Base-by-base conservation (phyloP, 2,329 filamentous ascomycete genomes). In the Epichloe uncinata region DNA sequence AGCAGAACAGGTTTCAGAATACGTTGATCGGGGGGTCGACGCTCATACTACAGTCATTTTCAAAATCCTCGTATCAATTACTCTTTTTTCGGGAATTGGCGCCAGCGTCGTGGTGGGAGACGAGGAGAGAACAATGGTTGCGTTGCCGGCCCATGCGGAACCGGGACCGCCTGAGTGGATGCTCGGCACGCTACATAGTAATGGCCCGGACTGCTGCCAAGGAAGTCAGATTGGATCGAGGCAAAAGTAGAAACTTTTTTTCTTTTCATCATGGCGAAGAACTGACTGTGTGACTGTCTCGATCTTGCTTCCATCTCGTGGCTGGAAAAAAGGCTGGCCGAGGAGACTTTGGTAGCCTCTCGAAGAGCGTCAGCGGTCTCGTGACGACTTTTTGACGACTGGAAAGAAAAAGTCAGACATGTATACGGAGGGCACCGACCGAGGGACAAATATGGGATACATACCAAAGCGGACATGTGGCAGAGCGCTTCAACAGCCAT, bases 391-490 rank as follows among this genome's bases (percentile, higher is more conserved):
- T 43, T 13, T 35, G n/a, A 8, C 47, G 50, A 16, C 50, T 49
- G 20, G 9, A 30, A 30, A 11, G 30, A 30, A 30, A 3, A 11
- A 30, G 4, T 30, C 30, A 30, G 30, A 11, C 30, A 30, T 30
- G 9, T 30, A 4, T 11, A 30, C 30, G 30, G 30, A 30, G 30
- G 30, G 3, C 30, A 11, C 8, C 30, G 8, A 9, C 30, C 30
- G 30, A 30, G 30, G 1, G 8, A 30, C 30, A 30, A 30, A 30
- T 8, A 30, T 9, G 30, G 30, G 11, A 7, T 36, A 11, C 46
- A 33, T 35, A 52, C 50, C 47, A 52, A 1, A 52, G 38, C 5
- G 50, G 50, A 43, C 50, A 52, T 13, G 50, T 49, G 4, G 47
- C 42, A 18, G 50, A 45, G 26, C 34, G 47, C 20, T 22, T 43